These are phyloP conservation scores for Microdochium nivale DNA, from an alignment of 2,329 filamentous ascomycete species.

Conservation along the genomic window DNA sequence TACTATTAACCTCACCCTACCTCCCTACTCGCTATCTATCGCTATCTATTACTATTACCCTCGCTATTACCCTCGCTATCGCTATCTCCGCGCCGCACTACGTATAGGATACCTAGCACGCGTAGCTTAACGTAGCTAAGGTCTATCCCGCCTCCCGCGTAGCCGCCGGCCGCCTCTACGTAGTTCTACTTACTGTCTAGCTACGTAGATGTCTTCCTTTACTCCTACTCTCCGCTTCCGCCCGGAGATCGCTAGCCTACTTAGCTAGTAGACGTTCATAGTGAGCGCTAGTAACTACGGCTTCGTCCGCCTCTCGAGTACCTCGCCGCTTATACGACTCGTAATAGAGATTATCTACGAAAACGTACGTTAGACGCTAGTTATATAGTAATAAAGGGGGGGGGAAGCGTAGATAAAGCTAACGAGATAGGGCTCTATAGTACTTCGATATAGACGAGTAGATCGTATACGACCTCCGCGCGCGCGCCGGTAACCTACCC, in stretches of 20 bases:
- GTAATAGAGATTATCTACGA: background rate
- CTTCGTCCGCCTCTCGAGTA: background rate
- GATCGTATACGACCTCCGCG: background rate
- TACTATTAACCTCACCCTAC: background rate
- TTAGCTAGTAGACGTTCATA: background rate
- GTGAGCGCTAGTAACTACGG: background rate
- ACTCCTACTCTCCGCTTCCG: background rate
- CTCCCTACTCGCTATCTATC: background rate
- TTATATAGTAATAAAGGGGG: background rate
- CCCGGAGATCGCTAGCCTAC: background rate
- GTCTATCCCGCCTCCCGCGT: background rate
- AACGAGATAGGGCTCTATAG: background rate
- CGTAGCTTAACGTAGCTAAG: background rate
- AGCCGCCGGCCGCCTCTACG: background rate
- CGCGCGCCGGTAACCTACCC: background rate
- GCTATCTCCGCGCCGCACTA: background rate
- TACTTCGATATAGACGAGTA: background rate
- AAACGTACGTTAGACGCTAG: background rate
- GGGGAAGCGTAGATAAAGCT: background rate
- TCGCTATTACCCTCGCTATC: background rate
- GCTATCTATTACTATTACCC: background rate
- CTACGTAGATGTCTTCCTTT: background rate
- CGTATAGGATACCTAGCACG: background rate
- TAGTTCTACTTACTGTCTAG: background rate
- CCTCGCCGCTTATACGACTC: background rate